phyloP scores from a whole-genome alignment of 1,284 basidiomycete species.

The Fistulinella cinereoalba region DNA sequence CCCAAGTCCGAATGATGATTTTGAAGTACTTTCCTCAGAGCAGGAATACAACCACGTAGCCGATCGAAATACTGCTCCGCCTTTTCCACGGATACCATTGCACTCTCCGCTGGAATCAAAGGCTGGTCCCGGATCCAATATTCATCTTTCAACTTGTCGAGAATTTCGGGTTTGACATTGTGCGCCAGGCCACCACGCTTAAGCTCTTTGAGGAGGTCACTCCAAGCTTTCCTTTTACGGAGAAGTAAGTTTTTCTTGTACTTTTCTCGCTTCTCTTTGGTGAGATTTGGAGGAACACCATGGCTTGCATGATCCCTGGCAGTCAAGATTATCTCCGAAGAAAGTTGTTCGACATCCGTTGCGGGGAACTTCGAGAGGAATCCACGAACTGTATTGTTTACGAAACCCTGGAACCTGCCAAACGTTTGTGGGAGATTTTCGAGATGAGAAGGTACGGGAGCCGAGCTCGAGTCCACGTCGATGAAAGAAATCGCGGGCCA shows the following conservation, averaged over 20 bases:
- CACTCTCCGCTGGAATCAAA: constrained; percentile 30
- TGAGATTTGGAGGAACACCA: constrained; percentile 43
- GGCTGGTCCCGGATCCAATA: constrained; percentile 69
- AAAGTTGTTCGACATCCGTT: constrained; percentile 57
- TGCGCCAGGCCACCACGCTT: constrained; percentile 77
- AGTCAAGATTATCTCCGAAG: constrained; percentile 73
- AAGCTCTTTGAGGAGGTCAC: constrained; percentile 88
- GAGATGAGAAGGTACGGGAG: constrained; percentile 21
- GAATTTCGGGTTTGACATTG: constrained; percentile 70
- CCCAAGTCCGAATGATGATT: constrained; percentile 80
- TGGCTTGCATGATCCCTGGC: constrained; percentile 61
- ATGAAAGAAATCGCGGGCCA: constrained; percentile 1
- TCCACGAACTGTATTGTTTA: constrained; percentile 42
- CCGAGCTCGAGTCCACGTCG: constrained; percentile 4
- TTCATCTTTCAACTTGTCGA: constrained; percentile 61
- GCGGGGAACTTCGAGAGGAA: constrained; percentile 42
- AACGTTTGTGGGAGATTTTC: constrained; percentile 44
- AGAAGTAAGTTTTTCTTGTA: constrained; percentile 74
- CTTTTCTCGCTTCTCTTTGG: constrained; percentile 68
- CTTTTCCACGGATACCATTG: constrained; percentile 34
- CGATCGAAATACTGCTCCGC: constrained; percentile 73
- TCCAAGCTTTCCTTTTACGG: constrained; percentile 90
- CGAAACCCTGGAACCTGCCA: constrained; percentile 44
- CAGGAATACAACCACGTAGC: constrained; percentile 66
- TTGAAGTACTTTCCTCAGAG: constrained; percentile 62